Evolutionary conservation across 768 basidiomycete species (phyloP).

Genomic region (Daedaleopsis nitida): DNA sequence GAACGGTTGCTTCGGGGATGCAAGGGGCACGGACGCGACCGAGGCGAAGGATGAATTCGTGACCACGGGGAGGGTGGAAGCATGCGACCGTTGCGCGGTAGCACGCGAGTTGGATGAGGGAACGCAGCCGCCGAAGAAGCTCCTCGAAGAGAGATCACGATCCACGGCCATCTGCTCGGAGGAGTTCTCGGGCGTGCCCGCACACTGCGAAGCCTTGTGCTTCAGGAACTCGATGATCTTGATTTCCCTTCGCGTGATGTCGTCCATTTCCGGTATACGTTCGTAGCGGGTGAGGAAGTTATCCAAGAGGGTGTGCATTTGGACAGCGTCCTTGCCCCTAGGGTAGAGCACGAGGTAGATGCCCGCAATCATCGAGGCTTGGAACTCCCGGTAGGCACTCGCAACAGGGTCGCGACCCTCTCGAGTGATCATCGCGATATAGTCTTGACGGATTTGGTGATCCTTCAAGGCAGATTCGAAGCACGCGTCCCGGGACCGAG

Average conservation of each 20-base stretch:
- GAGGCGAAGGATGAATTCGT: conserved; percentile 23
- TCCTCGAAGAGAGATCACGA: background rate
- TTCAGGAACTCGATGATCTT: conserved; percentile 85
- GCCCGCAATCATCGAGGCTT: conserved; percentile 87
- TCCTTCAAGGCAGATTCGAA: conserved; percentile 91
- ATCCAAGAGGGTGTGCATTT: conserved; percentile 81
- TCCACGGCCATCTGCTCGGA: conserved; percentile 15
- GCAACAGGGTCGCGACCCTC: conserved; percentile 72
- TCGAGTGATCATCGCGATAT: conserved; percentile 59
- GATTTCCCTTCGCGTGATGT: conserved; percentile 79
- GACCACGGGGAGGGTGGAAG: conserved; percentile 23
- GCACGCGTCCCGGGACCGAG: conserved; percentile 80
- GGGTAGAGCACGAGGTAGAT: conserved; percentile 85
- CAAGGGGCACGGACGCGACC: conserved; percentile 22
- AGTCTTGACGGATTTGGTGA: conserved; percentile 74
- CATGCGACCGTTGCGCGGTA: conserved; percentile 6
- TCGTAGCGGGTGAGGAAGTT: conserved; percentile 72
- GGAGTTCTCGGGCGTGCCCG: conserved; percentile 30
- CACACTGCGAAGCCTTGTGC: conserved; percentile 60
- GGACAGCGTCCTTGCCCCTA: conserved; percentile 62
- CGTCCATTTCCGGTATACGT: conserved; percentile 66
- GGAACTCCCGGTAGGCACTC: conserved; percentile 86
- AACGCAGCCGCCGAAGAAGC: conserved; percentile 2
- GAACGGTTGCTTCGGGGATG: conserved; percentile 8
- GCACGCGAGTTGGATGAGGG: conserved; percentile 5